Evolutionary conservation across 768 basidiomycete genomes (phyloP), one percentile per base, ranked within the genome.

Genomic region (Termitomyces sp.): DNA sequence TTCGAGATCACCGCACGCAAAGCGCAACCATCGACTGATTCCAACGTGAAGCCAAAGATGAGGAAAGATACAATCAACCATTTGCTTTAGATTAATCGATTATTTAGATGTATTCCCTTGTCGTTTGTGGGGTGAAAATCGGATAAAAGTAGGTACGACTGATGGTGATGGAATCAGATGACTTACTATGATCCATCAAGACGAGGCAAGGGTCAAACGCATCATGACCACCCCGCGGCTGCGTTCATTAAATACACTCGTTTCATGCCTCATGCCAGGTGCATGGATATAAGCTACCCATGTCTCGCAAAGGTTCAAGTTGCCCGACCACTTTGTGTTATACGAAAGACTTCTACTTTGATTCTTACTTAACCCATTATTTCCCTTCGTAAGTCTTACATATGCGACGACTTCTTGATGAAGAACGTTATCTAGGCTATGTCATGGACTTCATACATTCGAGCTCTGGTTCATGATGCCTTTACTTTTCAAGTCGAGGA

Each of bases 401-500:
- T n/a, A 6, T 29, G 10, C 18, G 13, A 1, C 27, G 39, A 3
- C 2, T 37, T 1, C 10, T 13, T 37, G n/a, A 39, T 39, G 1
- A 52, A 39, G 37, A 5, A 29, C 18, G n/a, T 39, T 41, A 27
- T 41, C 22, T 22, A 42, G 42, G 31, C 0, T 32, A 44, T 44
- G 53, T 18, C 20, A 26, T 53, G 53, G 41, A 43, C 13, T 5
- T 32, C 42, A 13, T n/a, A 24, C 18, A 42, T 22, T 24, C 42
- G 27, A 18, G 16, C 8, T 32, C 26, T 61, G 36, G 31, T 59
- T 18, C 36, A 47, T 24, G 36, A 57, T 27, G 47, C 55, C 9
- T 32, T 59, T 41, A 46, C 52, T 46, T 57, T 57, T 39, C 61
- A 59, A 13, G 56, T 62, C 16, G 61, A 62, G 20, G 61, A 59